Evolutionary conservation across 192 early-diverging fungal genomes (phyloP).

Genomic region (Chytriomyces sp.): DNA sequence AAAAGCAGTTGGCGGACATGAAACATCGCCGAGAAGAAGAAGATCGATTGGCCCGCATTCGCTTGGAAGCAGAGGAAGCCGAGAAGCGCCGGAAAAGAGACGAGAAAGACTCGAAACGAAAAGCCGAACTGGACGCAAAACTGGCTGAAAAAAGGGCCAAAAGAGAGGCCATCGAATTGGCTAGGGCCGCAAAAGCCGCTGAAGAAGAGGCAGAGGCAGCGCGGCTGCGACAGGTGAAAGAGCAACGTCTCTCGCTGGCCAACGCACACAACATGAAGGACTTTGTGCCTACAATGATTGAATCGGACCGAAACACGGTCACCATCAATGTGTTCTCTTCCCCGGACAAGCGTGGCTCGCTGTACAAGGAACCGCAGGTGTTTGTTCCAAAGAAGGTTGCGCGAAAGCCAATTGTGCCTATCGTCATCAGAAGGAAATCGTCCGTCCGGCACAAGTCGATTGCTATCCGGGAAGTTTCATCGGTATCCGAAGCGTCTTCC

Average conservation of each 20-base stretch:
- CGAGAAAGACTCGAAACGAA: conserved; percentile 24
- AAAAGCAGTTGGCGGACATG: conserved; percentile 11
- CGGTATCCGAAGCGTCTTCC: background rate
- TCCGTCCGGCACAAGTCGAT: no score
- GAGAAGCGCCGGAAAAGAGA: conserved; percentile 33
- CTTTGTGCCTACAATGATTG: conserved; percentile 1
- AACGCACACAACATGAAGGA: conserved; percentile 11
- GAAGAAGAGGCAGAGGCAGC: conserved; percentile 14
- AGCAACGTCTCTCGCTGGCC: background rate
- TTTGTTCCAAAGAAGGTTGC: conserved; percentile 1
- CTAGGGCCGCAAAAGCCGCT: conserved; percentile 5
- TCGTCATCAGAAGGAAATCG: background rate
- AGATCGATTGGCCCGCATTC: conserved; percentile 1
- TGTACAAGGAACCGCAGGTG: conserved; percentile 7
- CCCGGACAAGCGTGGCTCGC: conserved; percentile 14
- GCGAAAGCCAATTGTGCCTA: conserved; percentile 19
- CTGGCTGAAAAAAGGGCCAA: conserved; percentile 31
- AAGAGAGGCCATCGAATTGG: conserved; percentile 10
- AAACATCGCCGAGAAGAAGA: conserved; percentile 20
- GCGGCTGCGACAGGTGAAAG: conserved; percentile 1
- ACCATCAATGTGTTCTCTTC: conserved; percentile 24
- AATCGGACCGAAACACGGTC: background rate
- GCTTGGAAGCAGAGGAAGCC: conserved; percentile 26
- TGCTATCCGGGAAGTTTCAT: background rate
- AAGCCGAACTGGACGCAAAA: conserved; percentile 28